These are phyloP conservation scores for Penicillium sp. DNA, from an alignment of 2,329 filamentous ascomycete species.

Conservation along the genomic window DNA sequence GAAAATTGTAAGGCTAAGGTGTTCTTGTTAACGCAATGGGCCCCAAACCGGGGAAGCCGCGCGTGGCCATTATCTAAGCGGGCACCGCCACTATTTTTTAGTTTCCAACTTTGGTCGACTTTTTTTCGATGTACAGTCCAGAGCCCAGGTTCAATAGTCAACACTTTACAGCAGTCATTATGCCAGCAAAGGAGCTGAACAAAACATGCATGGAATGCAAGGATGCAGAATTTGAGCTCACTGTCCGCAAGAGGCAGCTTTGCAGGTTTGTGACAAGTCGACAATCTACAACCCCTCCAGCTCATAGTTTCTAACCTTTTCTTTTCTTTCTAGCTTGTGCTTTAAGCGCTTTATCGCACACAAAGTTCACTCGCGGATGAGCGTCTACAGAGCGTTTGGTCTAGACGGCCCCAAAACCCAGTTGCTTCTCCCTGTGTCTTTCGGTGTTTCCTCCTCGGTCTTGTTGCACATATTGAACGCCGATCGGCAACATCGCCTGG, in stretches of 20 bases:
- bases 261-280: slow-evolving; percentile 51
- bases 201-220: slow-evolving; percentile 58
- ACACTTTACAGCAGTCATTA: slow-evolving; percentile 12
- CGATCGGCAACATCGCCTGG: slow-evolving; percentile 55
- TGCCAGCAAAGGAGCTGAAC: slow-evolving; percentile 34
- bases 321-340: slow-evolving; percentile 57
- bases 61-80: slow-evolving; percentile 31
- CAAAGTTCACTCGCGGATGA: slow-evolving; percentile 78
- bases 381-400: slow-evolving; percentile 49
- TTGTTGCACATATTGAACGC: slow-evolving; percentile 73
- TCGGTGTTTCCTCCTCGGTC: slow-evolving; percentile 75
- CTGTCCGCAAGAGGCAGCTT: slow-evolving; percentile 58
- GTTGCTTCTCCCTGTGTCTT: slow-evolving; percentile 76
- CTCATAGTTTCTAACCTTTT: slow-evolving; percentile 12
- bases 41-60: slow-evolving; percentile 22
- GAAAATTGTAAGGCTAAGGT: slow-evolving; percentile 8
- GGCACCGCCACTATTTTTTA: slow-evolving; percentile 17
- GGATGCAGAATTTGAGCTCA: slow-evolving; percentile 49
- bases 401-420: slow-evolving; percentile 39
- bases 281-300: slow-evolving; percentile 11
- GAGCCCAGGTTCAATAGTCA: background rate
- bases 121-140: slow-evolving; percentile 10
- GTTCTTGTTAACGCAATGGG: slow-evolving; percentile 11
- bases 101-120: slow-evolving; percentile 18
- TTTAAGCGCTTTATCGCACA: slow-evolving; percentile 73